Evolutionary conservation across 805 yeast species (phyloP).

Genomic region (Hanseniaspora lachancei): DNA sequence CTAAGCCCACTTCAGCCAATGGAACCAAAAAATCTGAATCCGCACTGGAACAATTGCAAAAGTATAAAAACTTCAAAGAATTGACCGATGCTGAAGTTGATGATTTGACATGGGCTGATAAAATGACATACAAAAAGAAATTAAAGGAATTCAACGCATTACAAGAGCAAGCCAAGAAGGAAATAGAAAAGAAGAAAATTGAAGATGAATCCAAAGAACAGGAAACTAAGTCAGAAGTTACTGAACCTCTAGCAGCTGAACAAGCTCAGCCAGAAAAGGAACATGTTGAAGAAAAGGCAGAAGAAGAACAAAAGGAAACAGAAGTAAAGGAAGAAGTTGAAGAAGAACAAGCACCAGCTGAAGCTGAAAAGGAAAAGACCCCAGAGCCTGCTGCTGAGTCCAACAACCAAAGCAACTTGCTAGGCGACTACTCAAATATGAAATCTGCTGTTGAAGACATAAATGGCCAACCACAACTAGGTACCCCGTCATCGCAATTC

Average conservation of each 20-base stretch:
- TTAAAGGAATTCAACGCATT: constrained; percentile 4
- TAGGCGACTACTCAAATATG: constrained; percentile 5
- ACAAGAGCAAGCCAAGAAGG: constrained; percentile 10
- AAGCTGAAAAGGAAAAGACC: constrained; percentile 12
- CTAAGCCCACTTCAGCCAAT: constrained; percentile 20
- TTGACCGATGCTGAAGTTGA: constrained; percentile 8
- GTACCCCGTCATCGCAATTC: constrained; percentile 13
- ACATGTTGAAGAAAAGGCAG: constrained; percentile 6
- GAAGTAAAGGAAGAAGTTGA: neutral
- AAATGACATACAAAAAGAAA: constrained; percentile 25
- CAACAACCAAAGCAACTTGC: neutral
- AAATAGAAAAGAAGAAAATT: constrained; percentile 9
- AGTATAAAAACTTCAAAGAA: constrained; percentile 2
- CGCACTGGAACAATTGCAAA: constrained; percentile 6
- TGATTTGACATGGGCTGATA: constrained; percentile 50
- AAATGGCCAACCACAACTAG: constrained; percentile 14
- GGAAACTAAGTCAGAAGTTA: constrained; percentile 12
- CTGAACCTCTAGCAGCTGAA: constrained; percentile 13
- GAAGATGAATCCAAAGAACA: constrained; percentile 12
- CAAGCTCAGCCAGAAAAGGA: constrained; percentile 12
- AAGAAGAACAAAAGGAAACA: constrained; percentile 5
- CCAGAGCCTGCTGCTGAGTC: constrained; percentile 8
- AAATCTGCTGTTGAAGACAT: constrained; percentile 11
- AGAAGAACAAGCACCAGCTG: constrained; percentile 11
- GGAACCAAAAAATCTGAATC: constrained; percentile 21